Base-by-base conservation (phyloP, 73 alveolate genomes). In the Diophrys sp. region DNA sequence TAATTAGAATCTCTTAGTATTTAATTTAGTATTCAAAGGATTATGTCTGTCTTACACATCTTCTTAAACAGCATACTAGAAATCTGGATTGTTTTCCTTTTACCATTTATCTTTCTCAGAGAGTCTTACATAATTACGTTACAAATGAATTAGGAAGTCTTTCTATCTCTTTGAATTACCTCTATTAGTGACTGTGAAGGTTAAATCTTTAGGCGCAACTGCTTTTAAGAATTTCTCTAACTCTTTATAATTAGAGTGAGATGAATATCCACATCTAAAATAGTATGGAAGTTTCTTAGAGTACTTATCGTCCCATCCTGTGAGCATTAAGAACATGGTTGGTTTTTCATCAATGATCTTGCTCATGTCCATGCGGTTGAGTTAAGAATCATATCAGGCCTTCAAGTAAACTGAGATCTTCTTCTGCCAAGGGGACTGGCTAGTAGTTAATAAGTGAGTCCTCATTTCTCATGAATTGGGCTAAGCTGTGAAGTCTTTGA, bases 191-290 rank as follows among this genome's bases (percentile, higher is more conserved):
- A 79, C 88, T 26, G 80, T 79, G 33, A 78, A 85, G 1, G 71
- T 74, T 31, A 85, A 0, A 24, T 76, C 78, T 53, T 73, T 87
- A 14, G 97, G 97, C 28, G 71, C 67, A 0, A 91, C 57, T 8
- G 95, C 85, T 56, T 82, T 91, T 0, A 91, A 93, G 24, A 87
- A 79, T 18, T 87, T 28, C 77, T 83, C 91, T 67, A 91, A 74
- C 67, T 91, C 97, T 56, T 74, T 26, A 24, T 74, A 82, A 67
- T 88, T 88, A 27, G 94, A 85, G 74, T 91, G 97, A 25, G 88
- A 67, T 14, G 95, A 87, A 56, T 91, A 91, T 24, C 91, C 90
- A 0, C 80, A 89, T 29, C 71, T 78, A 14, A 85, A 78, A 26
- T 76, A 68, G 67, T 57, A 68, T 2, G 77, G 81, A 44, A 67